Conservation (phyloP, 2,329 filamentous ascomycete genomes). For the Colletotrichum acutatum region DNA sequence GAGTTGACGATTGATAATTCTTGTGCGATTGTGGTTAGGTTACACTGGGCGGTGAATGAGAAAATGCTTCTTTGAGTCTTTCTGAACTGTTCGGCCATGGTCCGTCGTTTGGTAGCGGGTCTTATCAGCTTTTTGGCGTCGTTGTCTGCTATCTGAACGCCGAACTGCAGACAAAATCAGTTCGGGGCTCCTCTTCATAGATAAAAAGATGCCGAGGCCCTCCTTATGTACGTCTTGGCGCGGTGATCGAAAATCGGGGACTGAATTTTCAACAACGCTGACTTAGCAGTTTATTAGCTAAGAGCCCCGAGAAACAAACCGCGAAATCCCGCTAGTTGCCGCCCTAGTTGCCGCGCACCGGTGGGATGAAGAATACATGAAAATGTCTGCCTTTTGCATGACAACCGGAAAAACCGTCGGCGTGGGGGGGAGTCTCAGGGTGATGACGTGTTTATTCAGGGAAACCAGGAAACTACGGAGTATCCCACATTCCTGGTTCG, state of each 20-base stretch:
- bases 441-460: not conserved
- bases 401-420: not conserved
- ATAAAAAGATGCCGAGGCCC: slow-evolving; percentile 3
- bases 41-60: slow-evolving; percentile 17
- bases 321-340: not conserved
- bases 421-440: not conserved
- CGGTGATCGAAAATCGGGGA: not conserved
- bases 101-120: slow-evolving; percentile 20
- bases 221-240: not conserved
- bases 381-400: not conserved
- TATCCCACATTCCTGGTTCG: not conserved
- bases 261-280: too few relatives aligned
- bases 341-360: not conserved
- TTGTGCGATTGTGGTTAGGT: slow-evolving; percentile 8
- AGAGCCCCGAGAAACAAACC: not conserved
- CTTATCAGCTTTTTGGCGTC: not conserved
- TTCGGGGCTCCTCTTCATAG: not conserved
- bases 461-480: too few relatives aligned
- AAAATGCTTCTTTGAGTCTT: not conserved
- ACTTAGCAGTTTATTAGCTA: not conserved
- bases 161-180: not conserved
- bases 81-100: slow-evolving; percentile 13
- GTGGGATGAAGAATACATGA: not conserved
- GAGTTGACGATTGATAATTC: slow-evolving; percentile 9
- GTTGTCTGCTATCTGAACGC: not conserved